A percentile compares a stretch with the other conserved stretches of the same genome.
phyloP scores from a whole-genome alignment of 805 yeast genomes.

The Wickerhamiella vanderwaltii region DNA sequence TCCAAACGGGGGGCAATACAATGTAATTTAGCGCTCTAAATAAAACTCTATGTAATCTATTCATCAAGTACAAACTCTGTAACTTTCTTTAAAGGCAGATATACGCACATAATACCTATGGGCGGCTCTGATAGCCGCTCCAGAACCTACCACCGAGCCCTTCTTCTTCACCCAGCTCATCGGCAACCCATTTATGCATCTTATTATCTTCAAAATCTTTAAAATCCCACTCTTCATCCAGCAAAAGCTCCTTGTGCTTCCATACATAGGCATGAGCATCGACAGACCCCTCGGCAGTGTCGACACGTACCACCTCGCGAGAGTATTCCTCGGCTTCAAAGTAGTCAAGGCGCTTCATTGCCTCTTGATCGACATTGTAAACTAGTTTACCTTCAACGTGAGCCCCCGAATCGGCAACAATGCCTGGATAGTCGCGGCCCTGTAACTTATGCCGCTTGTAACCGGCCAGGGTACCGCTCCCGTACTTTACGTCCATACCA shows the following conservation, averaged over 20 bases:
- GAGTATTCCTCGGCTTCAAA: constrained; percentile 22
- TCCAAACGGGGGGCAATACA: no score
- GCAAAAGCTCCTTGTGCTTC: constrained; percentile 1
- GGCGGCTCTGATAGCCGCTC: neutral
- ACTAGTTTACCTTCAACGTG: constrained; percentile 17
- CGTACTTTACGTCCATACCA: neutral
- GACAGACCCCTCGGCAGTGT: neutral
- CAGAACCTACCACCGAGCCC: constrained; percentile 12
- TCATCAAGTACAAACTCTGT: no score
- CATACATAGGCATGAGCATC: constrained; percentile 13
- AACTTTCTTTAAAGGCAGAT: no score
- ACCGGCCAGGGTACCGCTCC: constrained; percentile 6
- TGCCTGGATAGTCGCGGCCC: constrained; percentile 20
- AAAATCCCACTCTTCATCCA: constrained; percentile 8
- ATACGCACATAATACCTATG: no score
- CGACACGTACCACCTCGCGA: constrained; percentile 13
- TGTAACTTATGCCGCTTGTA: constrained; percentile 11
- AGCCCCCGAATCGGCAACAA: neutral
- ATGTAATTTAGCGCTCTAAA: no score
- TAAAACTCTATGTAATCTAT: no score
- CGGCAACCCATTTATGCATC: constrained; percentile 10
- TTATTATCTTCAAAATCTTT: neutral
- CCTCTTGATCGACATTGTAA: constrained; percentile 11
- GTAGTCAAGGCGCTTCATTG: constrained; percentile 16
- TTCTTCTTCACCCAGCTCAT: constrained; percentile 7